These are phyloP conservation scores for Nakazawaea peltata DNA, from an alignment of 805 yeast genomes.

Conservation along the genomic window DNA sequence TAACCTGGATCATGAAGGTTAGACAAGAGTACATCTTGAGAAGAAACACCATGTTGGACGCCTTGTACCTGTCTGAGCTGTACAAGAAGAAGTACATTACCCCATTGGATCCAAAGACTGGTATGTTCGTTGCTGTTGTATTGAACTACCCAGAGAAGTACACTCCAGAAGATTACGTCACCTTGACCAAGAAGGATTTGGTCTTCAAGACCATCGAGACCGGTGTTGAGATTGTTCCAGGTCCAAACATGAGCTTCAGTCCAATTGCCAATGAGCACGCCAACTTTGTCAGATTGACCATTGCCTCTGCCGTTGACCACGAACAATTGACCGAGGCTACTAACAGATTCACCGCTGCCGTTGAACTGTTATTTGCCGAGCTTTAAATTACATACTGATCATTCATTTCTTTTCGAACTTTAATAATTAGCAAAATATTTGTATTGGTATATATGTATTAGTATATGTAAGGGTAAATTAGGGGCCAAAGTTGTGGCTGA, in stretches of 20 bases:
- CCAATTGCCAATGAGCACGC: conserved; percentile 24
- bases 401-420: not conserved
- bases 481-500: no score
- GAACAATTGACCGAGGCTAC: conserved; percentile 44
- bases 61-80: conserved; percentile 37
- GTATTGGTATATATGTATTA: not conserved
- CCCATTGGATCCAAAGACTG: conserved; percentile 46
- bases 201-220: conserved; percentile 29
- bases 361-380: conserved; percentile 33
- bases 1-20: conserved; percentile 65
- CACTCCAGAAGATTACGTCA: conserved; percentile 21
- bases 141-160: conserved; percentile 22
- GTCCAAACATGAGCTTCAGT: conserved; percentile 50
- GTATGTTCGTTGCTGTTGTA: conserved; percentile 49
- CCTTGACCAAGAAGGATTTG: conserved; percentile 34
- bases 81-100: conserved; percentile 30
- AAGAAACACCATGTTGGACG: conserved; percentile 52
- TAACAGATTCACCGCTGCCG: conserved; percentile 39
- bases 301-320: conserved; percentile 43
- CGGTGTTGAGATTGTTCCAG: conserved; percentile 53
- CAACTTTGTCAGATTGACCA: conserved; percentile 51
- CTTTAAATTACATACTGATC: conserved; percentile 1
- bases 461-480: no score
- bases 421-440: not conserved
- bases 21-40: conserved; percentile 62